Evolutionary conservation across 768 basidiomycete species (phyloP).

Genomic region (Sutorius australiensis): DNA sequence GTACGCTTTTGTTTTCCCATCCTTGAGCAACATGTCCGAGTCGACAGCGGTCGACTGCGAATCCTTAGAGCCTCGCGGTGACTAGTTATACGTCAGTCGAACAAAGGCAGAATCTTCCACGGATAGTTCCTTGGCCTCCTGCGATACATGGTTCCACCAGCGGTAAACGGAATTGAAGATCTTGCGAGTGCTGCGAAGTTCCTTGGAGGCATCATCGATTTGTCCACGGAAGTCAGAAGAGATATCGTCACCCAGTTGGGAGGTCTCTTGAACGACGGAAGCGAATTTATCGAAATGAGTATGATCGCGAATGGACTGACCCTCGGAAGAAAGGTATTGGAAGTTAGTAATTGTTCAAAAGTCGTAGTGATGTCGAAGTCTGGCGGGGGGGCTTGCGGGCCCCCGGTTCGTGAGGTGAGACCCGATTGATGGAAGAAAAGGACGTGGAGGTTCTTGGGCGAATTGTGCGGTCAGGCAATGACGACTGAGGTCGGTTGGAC

Average conservation of each 20-base stretch:
- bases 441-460: constrained; percentile 41
- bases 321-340: constrained; percentile 44
- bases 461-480: constrained; percentile 53
- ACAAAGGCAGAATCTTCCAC: constrained; percentile 5
- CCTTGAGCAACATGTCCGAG: constrained; percentile 15
- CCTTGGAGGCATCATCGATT: constrained; percentile 47
- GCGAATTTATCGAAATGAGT: constrained; percentile 42
- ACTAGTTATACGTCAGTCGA: constrained; percentile 29
- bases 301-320: constrained; percentile 36
- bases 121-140: constrained; percentile 41
- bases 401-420: constrained; percentile 25
- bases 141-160: constrained; percentile 42
- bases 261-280: constrained; percentile 45
- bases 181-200: constrained; percentile 45
- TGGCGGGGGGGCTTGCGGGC: constrained; percentile 34
- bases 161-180: constrained; percentile 42
- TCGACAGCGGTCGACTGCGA: constrained; percentile 55
- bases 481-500: constrained; percentile 46
- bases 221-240: constrained; percentile 51
- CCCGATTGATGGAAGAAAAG: constrained; percentile 23
- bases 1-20: constrained; percentile 15
- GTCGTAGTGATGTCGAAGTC: constrained; percentile 45
- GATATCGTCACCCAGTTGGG: constrained; percentile 43
- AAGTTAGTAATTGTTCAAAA: constrained; percentile 51
- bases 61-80: constrained; percentile 59